Base-by-base conservation (phyloP, 140 eudicot species). In the Stevia rebaudiana region DNA sequence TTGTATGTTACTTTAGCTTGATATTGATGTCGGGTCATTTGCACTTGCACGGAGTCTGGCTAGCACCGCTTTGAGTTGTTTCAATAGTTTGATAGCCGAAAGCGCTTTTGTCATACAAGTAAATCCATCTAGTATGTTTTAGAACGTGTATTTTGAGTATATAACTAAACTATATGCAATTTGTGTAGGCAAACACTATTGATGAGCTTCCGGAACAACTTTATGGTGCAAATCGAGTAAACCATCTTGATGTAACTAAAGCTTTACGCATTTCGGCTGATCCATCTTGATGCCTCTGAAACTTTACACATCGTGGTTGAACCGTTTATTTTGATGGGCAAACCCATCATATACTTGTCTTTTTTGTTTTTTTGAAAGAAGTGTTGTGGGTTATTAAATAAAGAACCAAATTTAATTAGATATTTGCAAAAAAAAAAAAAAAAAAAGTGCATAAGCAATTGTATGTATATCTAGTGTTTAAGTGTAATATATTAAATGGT, bases 21-120 rank as follows among this genome's bases (percentile, higher is more conserved):
- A 76, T 3, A 63, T 88, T 0, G 95, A 88, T 71, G 71, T 88
- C 71, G 94, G 95, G 39, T 84, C 94, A 70, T 82, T 89, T 36
- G 80, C 89, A 6, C 63, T 61, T 21, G 94, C 95, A 10, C 77
- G 94, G 63, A 73, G 84, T 30, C 71, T 88, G 28, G 84, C 83
- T 44, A 69, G 80, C 62, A 86, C 80, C 39, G 78, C 82, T 55
- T 83, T 79, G 48, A 83, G 94, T 15, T 81, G 82, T 73, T 60
- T 88, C 43, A 84, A 67, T 58, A 84, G 70, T 76, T 71, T 88
- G 77, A 81, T 88, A 12, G 37, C 74, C 1, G 95, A 88, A 24
- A 47, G 65, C 65, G 95, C 88, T 0, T 83, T 75, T 66, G 43
- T 84, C 55, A 74, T 87, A 70, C 92, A 87, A 84, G 95, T 80